Evolutionary conservation across 495 filamentous ascomycete species (phyloP), one percentile per base, ranked within the genome.

Genomic region (Astrocystis sublimbata): DNA sequence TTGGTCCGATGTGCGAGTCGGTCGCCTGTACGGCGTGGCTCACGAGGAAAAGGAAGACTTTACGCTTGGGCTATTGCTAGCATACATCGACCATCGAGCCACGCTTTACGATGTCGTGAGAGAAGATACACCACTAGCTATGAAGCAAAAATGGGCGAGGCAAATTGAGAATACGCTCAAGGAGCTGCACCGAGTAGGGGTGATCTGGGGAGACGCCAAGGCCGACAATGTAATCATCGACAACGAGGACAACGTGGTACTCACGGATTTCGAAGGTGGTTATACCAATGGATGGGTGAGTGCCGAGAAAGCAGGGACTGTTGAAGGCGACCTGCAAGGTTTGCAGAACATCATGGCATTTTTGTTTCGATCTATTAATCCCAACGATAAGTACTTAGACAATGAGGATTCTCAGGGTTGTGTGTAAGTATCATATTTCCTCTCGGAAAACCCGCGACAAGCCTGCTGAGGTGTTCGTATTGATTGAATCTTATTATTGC

Each of bases 131-230:
- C 42, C 42, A 10, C 42, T 45, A 45, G 42, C 42, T 21, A 12
- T 45, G 42, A 45, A 45, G 42, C 42, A 45, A 45, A 23, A 45
- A 21, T 45, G 42, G 42, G 42, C 42, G 19, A 45, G 42, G 26
- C 47, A 51, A 33, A 51, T 51, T 51, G 47, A 51, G 46, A 46
- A 62, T 43, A 65, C 64, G 4, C 53, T 67, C 3, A 54, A 52
- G n/a, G 64, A 68, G 38, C 67, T 79, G 1, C 76, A 79, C 53
- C 59, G 62, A 19, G 46, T 63, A 35, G 70, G 69, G 13, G 61
- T 79, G 47, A 50, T 80, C 42, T 83, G 76, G 79, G 79, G 79
- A 30, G 78, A 81, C 67, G 78, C 65, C 30, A 81, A 78, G 64
- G 61, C 73, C 7, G 73, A 63, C 15, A 80, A 82, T 64, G 68